These are phyloP conservation scores for Conoideocrella luteorostrata DNA, from an alignment of 2,329 filamentous ascomycete species.

Conservation along the genomic window DNA sequence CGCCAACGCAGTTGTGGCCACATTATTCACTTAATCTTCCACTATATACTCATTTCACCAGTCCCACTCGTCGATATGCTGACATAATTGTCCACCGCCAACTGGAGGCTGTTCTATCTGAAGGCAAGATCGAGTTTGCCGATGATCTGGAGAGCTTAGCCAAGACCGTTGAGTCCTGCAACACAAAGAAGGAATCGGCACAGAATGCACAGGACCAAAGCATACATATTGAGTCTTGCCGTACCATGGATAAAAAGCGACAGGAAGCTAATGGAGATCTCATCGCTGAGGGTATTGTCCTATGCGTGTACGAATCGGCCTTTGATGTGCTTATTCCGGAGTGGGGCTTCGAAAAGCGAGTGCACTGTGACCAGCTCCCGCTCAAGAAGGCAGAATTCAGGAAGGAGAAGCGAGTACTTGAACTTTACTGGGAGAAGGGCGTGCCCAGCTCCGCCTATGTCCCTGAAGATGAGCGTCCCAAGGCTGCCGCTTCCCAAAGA, in stretches of 20 bases:
- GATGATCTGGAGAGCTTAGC: conserved; percentile 83
- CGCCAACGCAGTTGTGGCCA: conserved; percentile 67
- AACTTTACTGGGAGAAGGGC: conserved; percentile 99
- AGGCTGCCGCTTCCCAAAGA: conserved; percentile 67
- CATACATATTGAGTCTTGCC: conserved; percentile 95
- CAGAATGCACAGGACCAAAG: conserved; percentile 98
- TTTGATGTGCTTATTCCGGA: conserved; percentile 98
- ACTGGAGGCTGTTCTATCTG: conserved; percentile 77
- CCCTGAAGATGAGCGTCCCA: conserved; percentile 92
- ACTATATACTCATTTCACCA: conserved; percentile 95
- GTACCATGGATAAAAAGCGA: conserved; percentile 87
- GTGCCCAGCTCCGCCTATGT: conserved; percentile 94
- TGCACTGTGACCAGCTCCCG: conserved; percentile 96
- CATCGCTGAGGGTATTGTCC: conserved; percentile 89
- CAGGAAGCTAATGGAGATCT: conserved; percentile 84
- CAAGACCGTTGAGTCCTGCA: conserved; percentile 93
- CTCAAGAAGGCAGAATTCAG: conserved; percentile 99
- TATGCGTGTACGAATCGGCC: conserved; percentile 96
- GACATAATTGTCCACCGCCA: conserved; percentile 95
- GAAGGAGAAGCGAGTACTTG: conserved; percentile 88
- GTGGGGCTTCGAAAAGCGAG: conserved; percentile 98
- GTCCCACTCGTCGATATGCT: conserved; percentile 87
- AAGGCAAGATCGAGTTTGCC: conserved; percentile 73
- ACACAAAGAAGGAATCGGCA: conserved; percentile 98
- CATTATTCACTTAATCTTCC: conserved; percentile 93